Evolutionary conservation across 202 grass and related monocot species (phyloP), one percentile per base, ranked within the genome.

Genomic region (Panicum hallii): DNA sequence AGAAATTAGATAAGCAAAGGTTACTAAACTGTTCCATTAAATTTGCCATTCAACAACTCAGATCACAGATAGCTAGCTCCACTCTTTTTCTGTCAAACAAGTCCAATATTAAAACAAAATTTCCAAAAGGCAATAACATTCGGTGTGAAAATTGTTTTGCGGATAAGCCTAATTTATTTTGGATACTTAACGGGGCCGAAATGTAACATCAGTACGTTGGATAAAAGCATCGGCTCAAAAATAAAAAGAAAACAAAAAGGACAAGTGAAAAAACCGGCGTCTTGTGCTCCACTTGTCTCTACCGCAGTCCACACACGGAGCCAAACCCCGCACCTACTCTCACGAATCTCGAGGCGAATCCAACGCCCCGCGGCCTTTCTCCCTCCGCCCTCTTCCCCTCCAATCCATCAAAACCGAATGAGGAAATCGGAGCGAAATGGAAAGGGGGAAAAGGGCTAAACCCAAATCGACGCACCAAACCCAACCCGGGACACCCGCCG

Each of bases 391-490:
- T 17, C 67, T 48, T 9, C 61, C 53, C 45, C 16, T 19, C 47
- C 12, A 54, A 80, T 70, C 80, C 53, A 84, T 67, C 26, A 69
- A 50, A 72, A 74, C 53, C 56, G 47, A 83, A 70, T 22, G 47
- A 20, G 23, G 50, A 76, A 75, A 74, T 5, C 9, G 17, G 77
- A 63, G 45, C 32, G 45, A 74, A 78, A 83, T 47, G 78, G 75
- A 45, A 79, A 68, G 17, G 19, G 65, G 65, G 0, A 62, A 71
- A 50, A 7, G 54, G 46, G 84, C 75, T 72, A 85, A 91, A 91
- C 85, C 89, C 81, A 81, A 90, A 82, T 79, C 56, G 88, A 86
- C 75, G 49, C 76, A 89, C 88, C 88, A 86, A 87, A 90, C 81
- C 80, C 76, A 84, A 47, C 54, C 76, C 76, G 52, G 34, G 43